These are phyloP conservation scores for Pseudisothecium myosuroides DNA, from an alignment of 225 moss, liverwort and hornwort species.

Conservation along the genomic window DNA sequence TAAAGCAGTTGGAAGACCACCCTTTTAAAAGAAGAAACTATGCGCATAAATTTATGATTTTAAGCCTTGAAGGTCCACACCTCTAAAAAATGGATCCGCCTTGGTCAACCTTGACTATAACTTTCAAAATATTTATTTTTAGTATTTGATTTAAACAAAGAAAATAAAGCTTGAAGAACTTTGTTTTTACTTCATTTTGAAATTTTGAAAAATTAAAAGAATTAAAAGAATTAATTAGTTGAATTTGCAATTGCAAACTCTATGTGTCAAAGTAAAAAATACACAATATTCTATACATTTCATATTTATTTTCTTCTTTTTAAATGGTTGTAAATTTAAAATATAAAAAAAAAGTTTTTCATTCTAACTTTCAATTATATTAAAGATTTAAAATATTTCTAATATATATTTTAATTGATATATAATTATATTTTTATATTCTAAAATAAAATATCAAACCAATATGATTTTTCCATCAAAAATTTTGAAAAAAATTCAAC, in stretches of 20 bases:
- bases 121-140: not conserved
- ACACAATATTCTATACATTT: too few species aligned
- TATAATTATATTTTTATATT: not conserved
- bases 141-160: not conserved
- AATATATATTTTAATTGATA: not conserved
- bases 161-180: not conserved
- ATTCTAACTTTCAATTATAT: rapidly evolving
- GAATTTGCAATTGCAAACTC: not conserved
- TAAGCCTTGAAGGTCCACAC: not conserved
- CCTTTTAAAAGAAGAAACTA: not conserved
- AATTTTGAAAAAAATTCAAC: too few species aligned
- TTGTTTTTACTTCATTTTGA: not conserved
- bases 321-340: not conserved
- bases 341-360: rapidly evolving
- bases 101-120: not conserved
- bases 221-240: not conserved
- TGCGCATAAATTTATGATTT: not conserved
- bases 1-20: not conserved
- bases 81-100: not conserved
- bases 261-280: not conserved
- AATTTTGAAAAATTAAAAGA: not conserved
- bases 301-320: rapidly evolving
- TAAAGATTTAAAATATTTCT: not conserved
- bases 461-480: not conserved
- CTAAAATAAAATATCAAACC: too few species aligned